Base-by-base conservation (phyloP, 164 flowering plant genomes). In the Annona squamosa region DNA sequence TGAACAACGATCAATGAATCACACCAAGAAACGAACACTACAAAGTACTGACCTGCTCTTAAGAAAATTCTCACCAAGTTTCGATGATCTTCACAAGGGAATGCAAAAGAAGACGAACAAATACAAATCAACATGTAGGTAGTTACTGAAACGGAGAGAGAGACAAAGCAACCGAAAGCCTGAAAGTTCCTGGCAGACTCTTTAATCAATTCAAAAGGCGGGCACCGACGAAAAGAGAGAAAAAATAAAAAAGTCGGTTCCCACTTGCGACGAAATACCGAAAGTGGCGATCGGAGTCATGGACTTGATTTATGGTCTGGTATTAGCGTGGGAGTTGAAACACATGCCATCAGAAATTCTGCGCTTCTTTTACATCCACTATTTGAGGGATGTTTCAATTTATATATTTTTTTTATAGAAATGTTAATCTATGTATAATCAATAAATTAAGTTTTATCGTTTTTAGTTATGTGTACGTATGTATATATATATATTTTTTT, bases 131-230 rank as follows among this genome's bases (percentile, higher is more conserved):
- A 59, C 46, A 71, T 65, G 44, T 59, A 41, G 43, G 6, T 63
- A 71, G 37, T 10, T 17, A 66, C 6, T n/a, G 45, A 37, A 47
- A 42, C 42, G 4, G 42, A 37, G 37, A 71, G 65, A 59, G 0
- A 71, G 43, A 59, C 65, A 16, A 71, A 71, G 18, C 48, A 59
- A 71, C 73, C 73, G 65, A 71, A 44, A 57, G 65, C 57, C 59
- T 45, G 65, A 59, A 43, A 42, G 16, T 59, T 19, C 9, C 1
- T 1, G 46, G 64, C 6, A 59, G 65, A 57, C 59, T 48, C 13
- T 47, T 5, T 26, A 7, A 45, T 71, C 43, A 43, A 43, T 59
- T 71, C 73, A 72, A 65, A 72, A 72, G 16, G 69, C 5, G 41
- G 75, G 45, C 69, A 68, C 68, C 63, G 75, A 26, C 69, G 37